Conservation (phyloP, 768 basidiomycete genomes). For the Naganishia onofrii region DNA sequence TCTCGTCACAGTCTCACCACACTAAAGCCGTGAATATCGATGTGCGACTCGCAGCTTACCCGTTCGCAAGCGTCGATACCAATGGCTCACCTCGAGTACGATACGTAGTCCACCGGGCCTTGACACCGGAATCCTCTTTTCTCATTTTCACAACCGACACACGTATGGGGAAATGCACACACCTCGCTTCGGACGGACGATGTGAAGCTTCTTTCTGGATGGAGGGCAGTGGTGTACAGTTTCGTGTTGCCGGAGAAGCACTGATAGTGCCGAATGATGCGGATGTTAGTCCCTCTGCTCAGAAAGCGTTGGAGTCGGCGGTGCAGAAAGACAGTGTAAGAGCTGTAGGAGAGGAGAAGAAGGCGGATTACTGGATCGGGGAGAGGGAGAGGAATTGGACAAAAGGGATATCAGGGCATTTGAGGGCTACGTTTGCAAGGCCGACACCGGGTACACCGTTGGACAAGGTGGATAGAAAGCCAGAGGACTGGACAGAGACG, state of each 20-base stretch:
- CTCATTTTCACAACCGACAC: slow-evolving; percentile 49
- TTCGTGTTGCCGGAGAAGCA: slow-evolving; percentile 45
- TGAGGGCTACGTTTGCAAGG: slow-evolving; percentile 47
- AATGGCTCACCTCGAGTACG: slow-evolving; percentile 31
- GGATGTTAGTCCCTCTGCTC: not conserved
- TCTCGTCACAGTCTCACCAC: not conserved
- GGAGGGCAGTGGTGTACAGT: slow-evolving; percentile 43
- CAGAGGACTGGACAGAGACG: slow-evolving; percentile 44
- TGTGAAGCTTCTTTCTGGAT: slow-evolving; percentile 51
- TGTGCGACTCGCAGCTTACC: slow-evolving; percentile 18
- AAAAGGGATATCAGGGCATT: slow-evolving; percentile 45
- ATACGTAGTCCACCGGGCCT: slow-evolving; percentile 45
- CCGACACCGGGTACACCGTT: slow-evolving; percentile 46
- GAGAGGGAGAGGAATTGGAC: slow-evolving; percentile 42
- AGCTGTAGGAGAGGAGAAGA: slow-evolving; percentile 34
- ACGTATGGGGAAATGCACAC: slow-evolving; percentile 46
- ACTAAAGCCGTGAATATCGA: not conserved
- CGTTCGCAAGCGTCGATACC: slow-evolving; percentile 15
- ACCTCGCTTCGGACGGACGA: slow-evolving; percentile 38
- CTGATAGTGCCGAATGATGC: slow-evolving; percentile 28
- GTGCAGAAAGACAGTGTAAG: slow-evolving; percentile 20
- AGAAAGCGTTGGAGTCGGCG: slow-evolving; percentile 19
- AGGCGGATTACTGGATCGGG: slow-evolving; percentile 43
- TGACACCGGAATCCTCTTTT: slow-evolving; percentile 40
- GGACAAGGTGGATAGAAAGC: slow-evolving; percentile 35